Percentiles rank a stretch among this genome's conserved stretches.
phyloP scores from a whole-genome alignment of 768 basidiomycete genomes.

The Podaxis pistillaris region DNA sequence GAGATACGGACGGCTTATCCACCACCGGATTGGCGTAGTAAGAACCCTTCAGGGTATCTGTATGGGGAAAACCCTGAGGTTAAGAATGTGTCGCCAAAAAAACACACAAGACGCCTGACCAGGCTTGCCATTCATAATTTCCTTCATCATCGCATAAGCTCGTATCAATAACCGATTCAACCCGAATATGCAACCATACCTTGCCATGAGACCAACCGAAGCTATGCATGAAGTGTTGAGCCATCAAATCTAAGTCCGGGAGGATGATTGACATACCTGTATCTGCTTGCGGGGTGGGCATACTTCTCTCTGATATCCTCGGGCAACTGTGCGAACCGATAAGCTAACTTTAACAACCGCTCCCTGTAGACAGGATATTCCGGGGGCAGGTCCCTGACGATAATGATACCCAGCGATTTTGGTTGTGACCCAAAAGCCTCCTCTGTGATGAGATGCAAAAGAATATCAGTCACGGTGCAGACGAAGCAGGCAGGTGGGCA shows the following conservation, averaged over 20 bases:
- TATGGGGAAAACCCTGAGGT: background rate
- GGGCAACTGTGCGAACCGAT: conserved; percentile 73
- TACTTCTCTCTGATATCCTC: conserved; percentile 69
- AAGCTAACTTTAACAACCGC: conserved; percentile 69
- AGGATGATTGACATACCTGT: conserved; percentile 52
- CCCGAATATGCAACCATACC: conserved; percentile 34
- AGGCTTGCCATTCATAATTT: conserved; percentile 94
- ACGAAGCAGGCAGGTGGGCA: background rate
- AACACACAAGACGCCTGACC: conserved; percentile 35
- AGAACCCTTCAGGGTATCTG: conserved; percentile 86
- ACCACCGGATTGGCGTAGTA: conserved; percentile 89
- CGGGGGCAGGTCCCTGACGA: conserved; percentile 78
- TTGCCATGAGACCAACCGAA: conserved; percentile 99
- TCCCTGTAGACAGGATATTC: conserved; percentile 64
- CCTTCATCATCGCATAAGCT: conserved; percentile 39
- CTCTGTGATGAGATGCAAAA: conserved; percentile 36
- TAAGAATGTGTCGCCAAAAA: background rate
- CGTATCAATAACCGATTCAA: background rate
- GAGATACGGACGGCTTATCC: conserved; percentile 62
- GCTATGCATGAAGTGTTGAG: conserved; percentile 31
- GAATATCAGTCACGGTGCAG: background rate
- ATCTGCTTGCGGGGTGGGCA: conserved; percentile 67
- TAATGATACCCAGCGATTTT: conserved; percentile 74
- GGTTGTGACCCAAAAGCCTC: conserved; percentile 82
- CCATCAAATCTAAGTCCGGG: background rate